These are phyloP conservation scores for Aspergillus japonicus DNA, from an alignment of 2,329 filamentous ascomycete genomes.

Conservation along the genomic window DNA sequence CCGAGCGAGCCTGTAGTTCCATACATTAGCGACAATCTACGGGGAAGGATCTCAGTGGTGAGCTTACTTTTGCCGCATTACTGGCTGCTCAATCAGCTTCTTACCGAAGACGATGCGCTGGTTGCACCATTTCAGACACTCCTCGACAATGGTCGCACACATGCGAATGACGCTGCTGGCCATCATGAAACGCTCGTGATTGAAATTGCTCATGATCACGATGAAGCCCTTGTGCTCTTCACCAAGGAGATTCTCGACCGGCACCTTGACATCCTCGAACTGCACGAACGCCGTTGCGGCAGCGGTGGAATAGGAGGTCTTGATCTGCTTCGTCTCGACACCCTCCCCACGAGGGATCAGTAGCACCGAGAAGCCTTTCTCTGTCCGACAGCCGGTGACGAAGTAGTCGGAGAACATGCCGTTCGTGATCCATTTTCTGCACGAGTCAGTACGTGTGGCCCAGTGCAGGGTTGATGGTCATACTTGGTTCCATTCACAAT, in stretches of 20 bases:
- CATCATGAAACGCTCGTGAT: slow-evolving; percentile 83
- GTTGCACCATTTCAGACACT: slow-evolving; percentile 85
- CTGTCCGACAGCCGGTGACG: slow-evolving; percentile 74
- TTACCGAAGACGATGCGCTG: slow-evolving; percentile 83
- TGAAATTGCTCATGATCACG: slow-evolving; percentile 84
- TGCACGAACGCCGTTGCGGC: slow-evolving; percentile 79
- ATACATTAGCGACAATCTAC: neutral
- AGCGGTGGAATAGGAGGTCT: slow-evolving; percentile 69
- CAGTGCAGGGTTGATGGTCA: neutral
- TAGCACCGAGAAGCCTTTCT: slow-evolving; percentile 74
- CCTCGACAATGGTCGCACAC: slow-evolving; percentile 70
- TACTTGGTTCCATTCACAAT: slow-evolving; percentile 50
- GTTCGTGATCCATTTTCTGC: slow-evolving; percentile 86
- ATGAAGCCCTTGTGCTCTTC: slow-evolving; percentile 83
- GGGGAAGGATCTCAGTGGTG: neutral
- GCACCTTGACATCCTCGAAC: slow-evolving; percentile 84
- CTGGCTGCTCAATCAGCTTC: slow-evolving; percentile 76
- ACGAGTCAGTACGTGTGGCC: slow-evolving; percentile 27
- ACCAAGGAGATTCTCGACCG: slow-evolving; percentile 73
- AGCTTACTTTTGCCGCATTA: slow-evolving; percentile 71
- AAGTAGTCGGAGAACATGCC: slow-evolving; percentile 81
- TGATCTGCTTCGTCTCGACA: slow-evolving; percentile 62
- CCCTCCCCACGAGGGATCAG: slow-evolving; percentile 72
- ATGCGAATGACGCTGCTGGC: slow-evolving; percentile 63
- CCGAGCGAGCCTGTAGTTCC: slow-evolving; percentile 63